phyloP scores from a whole-genome alignment of 768 basidiomycete species.

The Leucocoprinus birnbaumii region DNA sequence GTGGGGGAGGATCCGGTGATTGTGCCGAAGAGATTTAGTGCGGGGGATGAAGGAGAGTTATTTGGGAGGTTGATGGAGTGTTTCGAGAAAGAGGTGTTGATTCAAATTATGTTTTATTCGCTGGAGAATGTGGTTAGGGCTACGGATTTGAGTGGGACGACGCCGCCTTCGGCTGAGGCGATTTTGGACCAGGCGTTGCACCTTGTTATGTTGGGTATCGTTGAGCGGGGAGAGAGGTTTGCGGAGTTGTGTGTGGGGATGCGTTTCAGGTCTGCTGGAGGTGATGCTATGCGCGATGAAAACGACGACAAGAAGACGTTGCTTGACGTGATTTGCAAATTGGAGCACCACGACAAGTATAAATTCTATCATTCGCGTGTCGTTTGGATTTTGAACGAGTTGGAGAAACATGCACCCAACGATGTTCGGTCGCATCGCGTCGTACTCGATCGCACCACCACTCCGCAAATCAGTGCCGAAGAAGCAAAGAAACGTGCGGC shows the following conservation, averaged over 20 bases:
- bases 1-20: slow-evolving; percentile 61
- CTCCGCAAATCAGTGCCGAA: slow-evolving; percentile 45
- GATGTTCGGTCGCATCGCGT: slow-evolving; percentile 53
- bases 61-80: slow-evolving; percentile 63
- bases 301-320: slow-evolving; percentile 48
- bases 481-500: slow-evolving; percentile 81
- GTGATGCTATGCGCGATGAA: slow-evolving; percentile 24
- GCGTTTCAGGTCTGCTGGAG: slow-evolving; percentile 42
- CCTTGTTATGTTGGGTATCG: slow-evolving; percentile 79
- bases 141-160: slow-evolving; percentile 48
- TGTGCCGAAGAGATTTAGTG: slow-evolving; percentile 67
- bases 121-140: slow-evolving; percentile 70
- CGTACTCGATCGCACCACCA: slow-evolving; percentile 30
- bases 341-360: slow-evolving; percentile 79
- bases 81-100: slow-evolving; percentile 67
- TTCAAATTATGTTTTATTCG: slow-evolving; percentile 83
- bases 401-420: slow-evolving; percentile 53
- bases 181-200: slow-evolving; percentile 88
- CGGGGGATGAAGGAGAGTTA: slow-evolving; percentile 50
- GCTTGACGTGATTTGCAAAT: slow-evolving; percentile 66
- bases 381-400: slow-evolving; percentile 68
- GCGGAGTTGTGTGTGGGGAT: slow-evolving; percentile 53
- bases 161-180: slow-evolving; percentile 81
- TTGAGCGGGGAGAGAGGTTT: slow-evolving; percentile 67
- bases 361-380: slow-evolving; percentile 69